Base-by-base conservation (phyloP, 1,284 basidiomycete species). In the Sutorius eximius region DNA sequence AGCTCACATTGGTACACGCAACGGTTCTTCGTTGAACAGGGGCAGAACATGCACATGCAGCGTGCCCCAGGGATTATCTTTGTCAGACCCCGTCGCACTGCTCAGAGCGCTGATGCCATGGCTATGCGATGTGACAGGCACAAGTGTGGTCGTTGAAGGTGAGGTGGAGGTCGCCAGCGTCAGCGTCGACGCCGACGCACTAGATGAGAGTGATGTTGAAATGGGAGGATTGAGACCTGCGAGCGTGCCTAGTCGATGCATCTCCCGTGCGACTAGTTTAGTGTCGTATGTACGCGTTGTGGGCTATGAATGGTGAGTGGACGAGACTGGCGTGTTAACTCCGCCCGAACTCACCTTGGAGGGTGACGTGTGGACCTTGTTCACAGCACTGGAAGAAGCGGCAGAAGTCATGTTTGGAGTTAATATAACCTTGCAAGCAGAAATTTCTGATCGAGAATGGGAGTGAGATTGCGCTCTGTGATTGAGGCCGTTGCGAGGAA, bases 21-120 rank as follows among this genome's bases (percentile, higher is more conserved):
- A 79, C 2, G 89, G 87, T 65, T 96, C 92, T 42, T 93, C 91
- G 53, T 97, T 97, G 76, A 95, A 97, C 7, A 97, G 73, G 0
- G 94, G 94, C 12, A 98, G 75, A 8, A 97, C 85, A 67, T 92
- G 85, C 24, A 95, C 85, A 66, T 95, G 92, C 20, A 97, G 74
- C 41, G 84, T 77, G 52, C 85, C 82, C 93, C 93, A 95, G 11
- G 91, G 87, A 62, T 85, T 78, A 47, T 81, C 84, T 6, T 76
- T 71, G 6, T 70, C 68, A 9, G 59, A 60, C 20, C 40, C 22
- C 8, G 52, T 46, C 12, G 56, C 34, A 45, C 58, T 29, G 45
- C 57, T 52, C 27, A 65, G 34, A 22, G 55, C 15, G 43, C 54
- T 61, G 42, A 72, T 59, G 15, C 59, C 62, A 53, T 66, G 68